Evolutionary conservation across 352 stramenopile genomes (phyloP), one percentile per base, ranked within the genome.

Genomic region (Pythium brassicae): DNA sequence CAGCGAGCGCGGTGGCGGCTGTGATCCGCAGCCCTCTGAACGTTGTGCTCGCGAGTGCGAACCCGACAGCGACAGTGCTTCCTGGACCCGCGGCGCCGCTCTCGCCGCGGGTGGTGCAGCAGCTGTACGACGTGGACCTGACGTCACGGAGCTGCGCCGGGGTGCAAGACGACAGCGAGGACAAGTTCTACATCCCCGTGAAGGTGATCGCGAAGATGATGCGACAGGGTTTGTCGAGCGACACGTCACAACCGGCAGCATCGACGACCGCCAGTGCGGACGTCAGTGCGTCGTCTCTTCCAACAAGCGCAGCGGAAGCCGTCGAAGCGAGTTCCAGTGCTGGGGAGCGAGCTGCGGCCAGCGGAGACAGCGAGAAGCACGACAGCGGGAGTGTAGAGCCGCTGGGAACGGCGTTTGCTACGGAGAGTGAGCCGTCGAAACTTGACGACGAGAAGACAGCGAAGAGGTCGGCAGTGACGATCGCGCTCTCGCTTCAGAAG

Each of bases 161-260:
- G 0, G 59, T 48, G 12, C 42, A 58, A 0, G 72, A 83, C 15
- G 82, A 88, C 29, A 61, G 63, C 22, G 84, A 94, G 7, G 79
- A 90, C 17, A 84, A 84, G 43, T 74, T 94, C 50, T 94, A 94
- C 64, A 74, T 94, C 22, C 81, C 84, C 1, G 22, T 69, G 4
- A 87, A 88, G 39, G 64, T 66, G 2, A 71, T 94, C n/a, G 61
- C 72, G 4, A 92, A 90, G 50, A 73, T 94, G 48, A 94, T 94
- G 84, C 70, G 78, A 3, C 64, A 61, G 34, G 77, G 61, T 1
- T 57, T 94, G 3, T 74, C 71, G 0, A 63, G 62, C 17, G 59
- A 23, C 2, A 22, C 23, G 19, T 22, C 22, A 42, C 12, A 48
- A 4, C 32, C 32, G 32, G 14, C 32, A 37, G 32, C 32, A 11